These are phyloP conservation scores for Lactarius sanguifluus DNA, from an alignment of 768 basidiomycete species.

Conservation along the genomic window DNA sequence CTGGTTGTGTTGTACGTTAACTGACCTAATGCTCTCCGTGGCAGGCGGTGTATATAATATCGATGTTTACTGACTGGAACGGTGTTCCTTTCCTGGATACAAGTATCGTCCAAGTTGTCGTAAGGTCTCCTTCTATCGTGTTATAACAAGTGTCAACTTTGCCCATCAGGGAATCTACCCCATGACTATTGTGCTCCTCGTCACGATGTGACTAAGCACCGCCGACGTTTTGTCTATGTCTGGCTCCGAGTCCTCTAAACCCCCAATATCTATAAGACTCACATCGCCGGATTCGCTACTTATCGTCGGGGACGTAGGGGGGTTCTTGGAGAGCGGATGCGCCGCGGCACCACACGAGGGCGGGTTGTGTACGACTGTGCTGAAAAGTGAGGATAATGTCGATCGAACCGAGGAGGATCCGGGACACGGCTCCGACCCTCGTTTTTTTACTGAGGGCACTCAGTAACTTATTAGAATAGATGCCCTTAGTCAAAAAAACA, in stretches of 20 bases:
- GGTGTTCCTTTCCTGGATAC: neutral
- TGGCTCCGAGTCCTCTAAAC: neutral
- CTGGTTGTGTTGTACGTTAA: neutral
- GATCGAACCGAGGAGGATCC: neutral
- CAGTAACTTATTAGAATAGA: neutral
- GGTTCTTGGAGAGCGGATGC: neutral
- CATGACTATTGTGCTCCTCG: conserved; percentile 13
- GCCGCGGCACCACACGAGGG: too few species aligned
- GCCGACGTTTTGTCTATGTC: conserved; percentile 7
- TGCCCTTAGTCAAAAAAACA: too few species aligned
- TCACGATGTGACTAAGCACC: conserved; percentile 14
- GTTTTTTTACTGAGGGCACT: neutral
- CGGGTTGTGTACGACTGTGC: neutral
- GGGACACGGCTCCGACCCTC: neutral
- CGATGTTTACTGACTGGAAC: neutral
- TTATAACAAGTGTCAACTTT: neutral
- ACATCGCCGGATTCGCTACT: neutral
- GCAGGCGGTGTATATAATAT: neutral
- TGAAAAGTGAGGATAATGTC: neutral
- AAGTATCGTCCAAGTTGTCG: conserved; percentile 11
- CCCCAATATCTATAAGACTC: neutral
- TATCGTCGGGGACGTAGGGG: neutral
- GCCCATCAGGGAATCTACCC: conserved; percentile 18
- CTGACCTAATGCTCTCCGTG: neutral
- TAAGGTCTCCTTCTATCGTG: conserved; percentile 1